Conservation (phyloP, 345 rosid species). For the Rhizophora apiculata region DNA sequence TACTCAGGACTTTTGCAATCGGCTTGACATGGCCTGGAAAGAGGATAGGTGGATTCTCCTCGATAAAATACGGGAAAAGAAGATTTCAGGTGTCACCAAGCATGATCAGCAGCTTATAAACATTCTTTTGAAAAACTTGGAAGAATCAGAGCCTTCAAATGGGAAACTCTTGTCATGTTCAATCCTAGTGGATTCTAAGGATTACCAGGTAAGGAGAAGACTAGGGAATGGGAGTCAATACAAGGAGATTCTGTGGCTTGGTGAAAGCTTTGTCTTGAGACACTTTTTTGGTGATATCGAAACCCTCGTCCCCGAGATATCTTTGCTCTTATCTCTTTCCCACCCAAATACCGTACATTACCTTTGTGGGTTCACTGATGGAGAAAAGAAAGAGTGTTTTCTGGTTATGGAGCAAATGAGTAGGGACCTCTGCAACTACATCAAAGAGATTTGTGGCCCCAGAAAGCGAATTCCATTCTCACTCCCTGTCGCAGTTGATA, state of each 20-base stretch:
- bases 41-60: slow-evolving; percentile 33
- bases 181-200: slow-evolving; percentile 18
- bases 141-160: slow-evolving; percentile 2
- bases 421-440: slow-evolving; percentile 20
- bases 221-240: slow-evolving; percentile 25
- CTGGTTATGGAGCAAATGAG: slow-evolving; percentile 27
- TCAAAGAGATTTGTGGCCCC: slow-evolving; percentile 29
- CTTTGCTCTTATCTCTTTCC: slow-evolving; percentile 17
- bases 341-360: slow-evolving; percentile 19
- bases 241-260: slow-evolving; percentile 28
- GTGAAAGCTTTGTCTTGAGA: slow-evolving; percentile 23
- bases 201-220: slow-evolving; percentile 22
- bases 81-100: slow-evolving; percentile 11
- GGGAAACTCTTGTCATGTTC: slow-evolving; percentile 20
- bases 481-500: slow-evolving; percentile 24
- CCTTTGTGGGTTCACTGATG: slow-evolving; percentile 27
- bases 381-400: slow-evolving; percentile 30
- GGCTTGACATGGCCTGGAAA: slow-evolving; percentile 21
- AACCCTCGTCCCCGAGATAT: slow-evolving; percentile 23
- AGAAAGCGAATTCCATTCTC: slow-evolving; percentile 24
- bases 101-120: slow-evolving; percentile 14
- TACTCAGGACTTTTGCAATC: slow-evolving; percentile 17
- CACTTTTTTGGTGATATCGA: slow-evolving; percentile 25
- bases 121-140: slow-evolving; percentile 17
- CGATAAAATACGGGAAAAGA: slow-evolving; percentile 18